Evolutionary conservation across 345 rosid genomes (phyloP).

Genomic region (Hibiscus mutabilis): DNA sequence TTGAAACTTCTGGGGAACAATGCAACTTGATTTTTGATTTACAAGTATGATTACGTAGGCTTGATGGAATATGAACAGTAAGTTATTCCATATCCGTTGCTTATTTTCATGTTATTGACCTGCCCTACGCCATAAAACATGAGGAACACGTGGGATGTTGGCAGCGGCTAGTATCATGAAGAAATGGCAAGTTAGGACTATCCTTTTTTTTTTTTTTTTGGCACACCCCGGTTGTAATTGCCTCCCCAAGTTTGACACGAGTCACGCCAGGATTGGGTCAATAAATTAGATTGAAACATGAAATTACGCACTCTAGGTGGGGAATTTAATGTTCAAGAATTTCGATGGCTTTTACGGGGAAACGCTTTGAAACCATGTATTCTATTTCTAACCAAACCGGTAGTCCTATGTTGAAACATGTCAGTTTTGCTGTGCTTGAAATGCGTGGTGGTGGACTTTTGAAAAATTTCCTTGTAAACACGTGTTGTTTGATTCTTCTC

Average conservation of each 20-base stretch:
- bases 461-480: not conserved
- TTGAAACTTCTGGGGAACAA: too few relatives aligned
- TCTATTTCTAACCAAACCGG: not conserved
- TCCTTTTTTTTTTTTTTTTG: not conserved
- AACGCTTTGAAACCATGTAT: not conserved
- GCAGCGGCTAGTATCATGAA: not conserved
- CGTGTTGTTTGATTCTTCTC: not conserved
- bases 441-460: not conserved
- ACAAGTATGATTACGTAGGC: too few relatives aligned
- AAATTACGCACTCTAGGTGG: not conserved
- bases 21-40: too few relatives aligned
- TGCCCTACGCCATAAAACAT: not conserved
- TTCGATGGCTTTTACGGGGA: not conserved
- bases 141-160: not conserved
- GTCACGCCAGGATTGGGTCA: not conserved
- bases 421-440: not conserved
- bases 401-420: not conserved
- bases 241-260: conserved; percentile 6
- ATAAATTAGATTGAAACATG: not conserved
- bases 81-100: too few relatives aligned
- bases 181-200: not conserved
- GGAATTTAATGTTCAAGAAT: not conserved
- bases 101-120: too few relatives aligned
- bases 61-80: too few relatives aligned
- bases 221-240: not conserved